Percentiles rank a stretch among this genome's conserved stretches.
Evolutionary conservation across 2,329 filamentous ascomycete species (phyloP).

Genomic region (Sporothrix inflata): DNA sequence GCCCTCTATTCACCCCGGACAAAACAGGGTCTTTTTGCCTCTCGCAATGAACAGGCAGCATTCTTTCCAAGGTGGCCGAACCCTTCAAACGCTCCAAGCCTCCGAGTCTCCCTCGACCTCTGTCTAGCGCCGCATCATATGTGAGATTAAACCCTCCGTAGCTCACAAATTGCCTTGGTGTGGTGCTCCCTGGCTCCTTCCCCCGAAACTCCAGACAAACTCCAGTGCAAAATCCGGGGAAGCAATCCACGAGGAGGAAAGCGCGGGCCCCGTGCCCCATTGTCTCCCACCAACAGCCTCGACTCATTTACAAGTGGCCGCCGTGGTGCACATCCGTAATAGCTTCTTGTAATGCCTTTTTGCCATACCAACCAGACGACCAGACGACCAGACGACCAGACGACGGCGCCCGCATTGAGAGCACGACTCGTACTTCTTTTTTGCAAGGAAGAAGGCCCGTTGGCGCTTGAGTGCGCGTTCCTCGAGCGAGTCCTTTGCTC

Average conservation of each 20-base stretch:
- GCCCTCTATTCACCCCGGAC: background rate
- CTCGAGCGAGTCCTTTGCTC: background rate
- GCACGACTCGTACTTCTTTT: background rate
- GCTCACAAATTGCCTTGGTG: background rate
- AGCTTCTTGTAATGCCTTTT: slow-evolving; percentile 9
- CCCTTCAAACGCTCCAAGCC: background rate
- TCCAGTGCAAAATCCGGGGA: slow-evolving; percentile 14
- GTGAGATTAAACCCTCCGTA: background rate
- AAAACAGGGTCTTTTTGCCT: slow-evolving; percentile 10
- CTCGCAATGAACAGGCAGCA: slow-evolving; percentile 4
- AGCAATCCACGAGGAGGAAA: slow-evolving; percentile 2
- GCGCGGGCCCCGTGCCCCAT: slow-evolving; percentile 3
- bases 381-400: too few relatives aligned
- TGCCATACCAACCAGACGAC: background rate
- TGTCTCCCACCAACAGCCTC: background rate
- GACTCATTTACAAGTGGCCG: background rate
- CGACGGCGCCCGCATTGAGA: background rate
- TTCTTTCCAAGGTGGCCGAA: background rate
- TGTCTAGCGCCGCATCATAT: slow-evolving; percentile 3
- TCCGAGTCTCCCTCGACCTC: background rate
- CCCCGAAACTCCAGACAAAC: background rate
- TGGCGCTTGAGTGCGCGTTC: background rate
- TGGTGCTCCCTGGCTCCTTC: background rate
- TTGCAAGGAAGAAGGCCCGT: background rate
- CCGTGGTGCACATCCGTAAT: slow-evolving; percentile 18